Percentiles rank a stretch among this genome's conserved stretches.
Evolutionary conservation across 2,329 filamentous ascomycete genomes (phyloP).

Genomic region (Bipolaris bicolor): DNA sequence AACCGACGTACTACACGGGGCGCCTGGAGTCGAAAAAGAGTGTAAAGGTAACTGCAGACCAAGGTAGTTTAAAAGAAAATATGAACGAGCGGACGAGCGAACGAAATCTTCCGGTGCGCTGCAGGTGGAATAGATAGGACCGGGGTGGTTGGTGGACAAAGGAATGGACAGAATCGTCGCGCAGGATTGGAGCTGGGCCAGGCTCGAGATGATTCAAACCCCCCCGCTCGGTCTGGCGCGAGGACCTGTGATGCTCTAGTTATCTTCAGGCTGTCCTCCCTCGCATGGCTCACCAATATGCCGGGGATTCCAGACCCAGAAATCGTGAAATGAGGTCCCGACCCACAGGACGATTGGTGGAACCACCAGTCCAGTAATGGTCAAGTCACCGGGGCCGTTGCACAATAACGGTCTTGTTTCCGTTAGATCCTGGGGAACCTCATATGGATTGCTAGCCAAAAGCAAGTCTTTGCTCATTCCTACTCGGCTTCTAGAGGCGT

Average conservation of each 20-base stretch:
- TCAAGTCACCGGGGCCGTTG: constrained; percentile 21
- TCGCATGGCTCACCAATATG: constrained; percentile 23
- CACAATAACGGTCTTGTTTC: constrained; percentile 22
- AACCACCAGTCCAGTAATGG: constrained; percentile 26
- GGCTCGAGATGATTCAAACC: constrained; percentile 18
- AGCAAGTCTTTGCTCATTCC: constrained; percentile 17
- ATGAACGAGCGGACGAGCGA: constrained; percentile 11
- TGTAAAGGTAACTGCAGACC: constrained; percentile 4
- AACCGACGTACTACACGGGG: constrained; percentile 17
- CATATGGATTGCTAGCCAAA: constrained; percentile 24
- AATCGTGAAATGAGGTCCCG: constrained; percentile 24
- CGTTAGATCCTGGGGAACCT: constrained; percentile 32
- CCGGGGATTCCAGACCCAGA: constrained; percentile 27
- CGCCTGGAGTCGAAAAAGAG: constrained; percentile 10
- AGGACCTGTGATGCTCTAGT: constrained; percentile 27
- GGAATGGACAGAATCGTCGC: constrained; percentile 13
- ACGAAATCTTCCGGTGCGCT: constrained; percentile 10
- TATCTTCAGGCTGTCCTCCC: constrained; percentile 15
- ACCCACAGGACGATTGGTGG: constrained; percentile 34
- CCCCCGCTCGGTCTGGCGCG: constrained; percentile 16
- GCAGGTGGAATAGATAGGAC: constrained; percentile 1
- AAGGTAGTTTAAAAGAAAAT: constrained; percentile 9
- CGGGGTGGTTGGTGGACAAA: constrained; percentile 7
- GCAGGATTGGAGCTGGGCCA: constrained; percentile 14
- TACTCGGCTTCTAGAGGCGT: constrained; percentile 3